phyloP scores from a whole-genome alignment of 202 grass and related monocot genomes.

The Hordeum pubiflorum region DNA sequence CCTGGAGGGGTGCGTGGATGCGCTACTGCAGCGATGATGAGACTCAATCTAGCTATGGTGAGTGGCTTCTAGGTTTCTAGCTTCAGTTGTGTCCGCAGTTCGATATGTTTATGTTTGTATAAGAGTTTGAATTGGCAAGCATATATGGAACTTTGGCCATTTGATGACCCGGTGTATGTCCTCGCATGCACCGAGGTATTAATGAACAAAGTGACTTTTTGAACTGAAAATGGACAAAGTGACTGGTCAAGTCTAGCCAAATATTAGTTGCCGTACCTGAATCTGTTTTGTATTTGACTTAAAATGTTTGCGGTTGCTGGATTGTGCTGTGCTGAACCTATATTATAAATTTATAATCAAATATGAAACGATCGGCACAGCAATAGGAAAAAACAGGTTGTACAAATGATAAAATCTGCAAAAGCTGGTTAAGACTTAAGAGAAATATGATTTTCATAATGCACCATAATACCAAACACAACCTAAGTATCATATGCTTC shows the following conservation, averaged over 20 bases:
- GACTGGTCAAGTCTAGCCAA: not conserved
- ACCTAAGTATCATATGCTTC: not conserved
- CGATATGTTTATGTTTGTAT: no score
- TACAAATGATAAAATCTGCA: not conserved
- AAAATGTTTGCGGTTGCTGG: not conserved
- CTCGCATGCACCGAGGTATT: not conserved
- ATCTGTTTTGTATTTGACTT: not conserved
- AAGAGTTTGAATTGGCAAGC: not conserved
- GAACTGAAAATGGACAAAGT: not conserved
- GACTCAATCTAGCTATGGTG: slow-evolving; percentile 26
- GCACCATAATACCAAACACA: not conserved
- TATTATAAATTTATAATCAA: not conserved
- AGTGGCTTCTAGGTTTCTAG: not conserved
- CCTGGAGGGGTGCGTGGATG: slow-evolving; percentile 34
- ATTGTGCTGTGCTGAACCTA: not conserved
- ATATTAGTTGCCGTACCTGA: not conserved
- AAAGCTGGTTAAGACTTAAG: not conserved
- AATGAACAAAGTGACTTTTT: not conserved
- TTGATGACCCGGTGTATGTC: not conserved
- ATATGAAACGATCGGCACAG: not conserved
- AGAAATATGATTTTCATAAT: not conserved
- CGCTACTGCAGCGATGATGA: slow-evolving; percentile 37
- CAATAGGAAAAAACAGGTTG: not conserved
- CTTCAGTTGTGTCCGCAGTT: not conserved
- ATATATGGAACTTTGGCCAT: not conserved